Evolutionary conservation across 2,329 filamentous ascomycete genomes (phyloP), one percentile per base, ranked within the genome.

Genomic region (Ceratocystis smalleyi): DNA sequence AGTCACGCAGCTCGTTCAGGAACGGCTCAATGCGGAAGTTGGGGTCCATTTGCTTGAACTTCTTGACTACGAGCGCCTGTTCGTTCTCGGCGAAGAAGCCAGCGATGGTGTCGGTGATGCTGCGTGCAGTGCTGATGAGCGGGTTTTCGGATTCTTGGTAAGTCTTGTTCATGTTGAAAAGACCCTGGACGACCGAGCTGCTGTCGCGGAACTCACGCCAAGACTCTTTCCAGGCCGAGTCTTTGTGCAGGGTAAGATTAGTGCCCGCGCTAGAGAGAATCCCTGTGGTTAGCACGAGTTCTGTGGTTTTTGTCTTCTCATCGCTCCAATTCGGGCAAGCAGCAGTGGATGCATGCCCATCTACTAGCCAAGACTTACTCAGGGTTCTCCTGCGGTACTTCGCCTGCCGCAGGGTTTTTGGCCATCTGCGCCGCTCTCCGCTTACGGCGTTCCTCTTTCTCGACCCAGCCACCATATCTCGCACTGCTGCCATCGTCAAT

Each of bases 51-150:
- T 91, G 83, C 59, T 92, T 86, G 80, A 99, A 95, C 75, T 92
- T 95, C 79, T 96, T 97, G 78, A 97, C 95, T 43, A 99, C 94
- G 82, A 87, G 87, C 35, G 94, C 94, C 0, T 91, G 96, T 78
- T 99, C 94, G 74, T 97, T 99, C 75, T 99, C 94, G 67, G 94
- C 94, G 69, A 99, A 99, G 78, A 96, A 99, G 32, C 94, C 91
- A 59, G 88, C 90, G 47, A 99, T 85, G 65, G 88, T 84, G 74
- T 99, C 94, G 40, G 91, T 92, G 70, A 99, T 96, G 74, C 89
- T 91, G 72, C 94, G 87, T 1, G 91, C 94, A 0, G 92, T 97
- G 59, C 86, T 88, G 68, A 99, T 89, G 54, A 99, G 80, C 5
- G 94, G 92, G 74, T 99, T 99, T 73, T 99, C 94, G 10, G 94